phyloP scores from a whole-genome alignment of 352 stramenopile genomes.

The Globisporangium iwayamae region DNA sequence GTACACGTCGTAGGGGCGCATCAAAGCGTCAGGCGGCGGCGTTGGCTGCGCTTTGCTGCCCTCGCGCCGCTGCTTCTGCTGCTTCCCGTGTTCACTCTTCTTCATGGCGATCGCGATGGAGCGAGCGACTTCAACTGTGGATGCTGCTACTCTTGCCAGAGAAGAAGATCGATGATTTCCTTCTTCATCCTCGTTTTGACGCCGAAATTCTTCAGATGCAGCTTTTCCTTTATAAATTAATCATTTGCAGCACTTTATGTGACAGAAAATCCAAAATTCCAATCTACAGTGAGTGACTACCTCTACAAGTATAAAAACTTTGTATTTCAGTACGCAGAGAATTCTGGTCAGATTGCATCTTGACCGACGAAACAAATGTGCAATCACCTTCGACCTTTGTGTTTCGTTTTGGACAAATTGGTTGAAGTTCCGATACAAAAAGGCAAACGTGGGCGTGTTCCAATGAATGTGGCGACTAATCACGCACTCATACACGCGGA shows the following conservation, averaged over 20 bases:
- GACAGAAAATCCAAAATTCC: not conserved
- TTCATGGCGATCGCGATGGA: not conserved
- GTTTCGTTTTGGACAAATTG: not conserved
- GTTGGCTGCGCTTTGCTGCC: not conserved
- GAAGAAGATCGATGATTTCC: not conserved
- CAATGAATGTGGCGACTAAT: not conserved
- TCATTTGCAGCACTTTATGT: not conserved
- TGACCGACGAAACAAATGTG: not conserved
- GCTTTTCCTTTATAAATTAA: not conserved
- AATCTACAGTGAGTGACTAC: no score
- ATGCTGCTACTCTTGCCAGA: not conserved
- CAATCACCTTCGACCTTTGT: not conserved
- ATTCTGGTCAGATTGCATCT: not conserved
- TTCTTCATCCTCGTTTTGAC: not conserved
- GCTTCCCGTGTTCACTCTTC: not conserved
- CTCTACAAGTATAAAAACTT: not conserved
- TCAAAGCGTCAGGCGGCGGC: not conserved
- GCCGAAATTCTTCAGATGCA: not conserved
- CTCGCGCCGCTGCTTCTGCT: not conserved
- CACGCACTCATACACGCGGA: not conserved
- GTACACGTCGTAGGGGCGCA: constrained; percentile 17
- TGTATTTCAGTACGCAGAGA: not conserved
- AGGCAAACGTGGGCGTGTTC: not conserved
- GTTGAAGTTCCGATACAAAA: not conserved
- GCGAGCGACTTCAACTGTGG: not conserved